Evolutionary conservation across 2,329 filamentous ascomycete species (phyloP).

Genomic region (Passalora sequoiae): DNA sequence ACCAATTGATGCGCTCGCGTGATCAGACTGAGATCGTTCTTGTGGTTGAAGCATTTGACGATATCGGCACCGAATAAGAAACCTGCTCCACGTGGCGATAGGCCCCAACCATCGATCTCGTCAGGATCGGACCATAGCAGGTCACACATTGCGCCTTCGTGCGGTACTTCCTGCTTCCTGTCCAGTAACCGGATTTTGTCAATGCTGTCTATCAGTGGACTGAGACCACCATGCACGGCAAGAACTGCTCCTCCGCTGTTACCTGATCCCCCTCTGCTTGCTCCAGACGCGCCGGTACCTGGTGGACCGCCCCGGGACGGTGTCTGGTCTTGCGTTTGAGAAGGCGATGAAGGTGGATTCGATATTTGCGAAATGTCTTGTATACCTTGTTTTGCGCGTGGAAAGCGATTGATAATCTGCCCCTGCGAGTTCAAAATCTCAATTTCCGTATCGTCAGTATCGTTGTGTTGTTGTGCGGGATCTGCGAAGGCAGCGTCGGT

Average conservation of each 20-base stretch:
- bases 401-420: constrained; percentile 68
- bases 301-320: constrained; percentile 57
- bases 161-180: constrained; percentile 94
- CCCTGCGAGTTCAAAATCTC: constrained; percentile 86
- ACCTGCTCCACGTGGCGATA: constrained; percentile 87
- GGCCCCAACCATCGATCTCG: constrained; percentile 94
- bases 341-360: constrained; percentile 36
- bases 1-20: constrained; percentile 94
- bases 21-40: constrained; percentile 86
- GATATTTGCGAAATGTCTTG: constrained; percentile 24
- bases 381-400: constrained; percentile 39
- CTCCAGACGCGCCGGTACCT: constrained; percentile 71
- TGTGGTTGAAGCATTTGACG: constrained; percentile 91
- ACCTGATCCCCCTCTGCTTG: constrained; percentile 52
- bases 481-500: constrained; percentile 51
- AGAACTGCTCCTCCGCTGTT: constrained; percentile 78
- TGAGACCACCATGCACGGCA: constrained; percentile 91
- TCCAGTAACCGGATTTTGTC: constrained; percentile 95
- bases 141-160: constrained; percentile 98
- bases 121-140: constrained; percentile 97
- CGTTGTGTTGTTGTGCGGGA: constrained; percentile 45
- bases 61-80: constrained; percentile 96
- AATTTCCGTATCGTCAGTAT: constrained; percentile 76
- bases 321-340: constrained; percentile 32
- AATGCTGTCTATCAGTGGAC: constrained; percentile 83